phyloP scores from a whole-genome alignment of 1,284 basidiomycete species.

The Sparassis latifolia region DNA sequence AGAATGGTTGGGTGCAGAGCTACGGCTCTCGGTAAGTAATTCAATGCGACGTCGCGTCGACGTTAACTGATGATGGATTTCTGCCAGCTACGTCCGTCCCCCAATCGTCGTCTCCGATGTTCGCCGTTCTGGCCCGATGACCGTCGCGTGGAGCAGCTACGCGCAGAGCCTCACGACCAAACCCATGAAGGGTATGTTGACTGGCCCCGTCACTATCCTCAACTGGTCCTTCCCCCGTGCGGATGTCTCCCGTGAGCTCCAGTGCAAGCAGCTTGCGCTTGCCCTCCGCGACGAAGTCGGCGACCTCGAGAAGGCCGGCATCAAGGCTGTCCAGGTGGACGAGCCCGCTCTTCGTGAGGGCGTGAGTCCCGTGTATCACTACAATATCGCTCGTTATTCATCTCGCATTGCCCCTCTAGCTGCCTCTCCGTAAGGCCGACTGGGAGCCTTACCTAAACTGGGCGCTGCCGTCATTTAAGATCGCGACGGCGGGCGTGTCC shows the following conservation, averaged over 20 bases:
- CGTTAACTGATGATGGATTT: constrained; percentile 9
- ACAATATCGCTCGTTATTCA: background rate
- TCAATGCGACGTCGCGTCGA: background rate
- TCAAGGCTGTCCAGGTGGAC: constrained; percentile 98
- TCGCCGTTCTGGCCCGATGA: constrained; percentile 90
- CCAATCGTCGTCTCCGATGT: constrained; percentile 99
- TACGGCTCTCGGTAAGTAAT: constrained; percentile 77
- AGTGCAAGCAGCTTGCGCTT: constrained; percentile 97
- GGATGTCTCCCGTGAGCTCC: constrained; percentile 93
- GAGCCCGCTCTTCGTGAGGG: constrained; percentile 99
- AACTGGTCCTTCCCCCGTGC: constrained; percentile 99
- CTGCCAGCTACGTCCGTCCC: constrained; percentile 90
- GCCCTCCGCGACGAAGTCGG: constrained; percentile 97
- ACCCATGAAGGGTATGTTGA: constrained; percentile 99
- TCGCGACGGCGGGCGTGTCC: constrained; percentile 89
- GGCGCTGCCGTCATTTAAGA: constrained; percentile 98
- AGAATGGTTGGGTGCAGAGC: constrained; percentile 99
- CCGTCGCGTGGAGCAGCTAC: constrained; percentile 95
- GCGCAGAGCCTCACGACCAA: constrained; percentile 92
- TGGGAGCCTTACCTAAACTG: constrained; percentile 94
- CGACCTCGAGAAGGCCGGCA: constrained; percentile 97
- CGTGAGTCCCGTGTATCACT: constrained; percentile 35
- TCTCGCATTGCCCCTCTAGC: constrained; percentile 30
- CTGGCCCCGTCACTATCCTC: constrained; percentile 94
- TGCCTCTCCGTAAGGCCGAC: constrained; percentile 90